Conservation (phyloP, 2,329 filamentous ascomycete genomes). For the Pyrenophora graminea region DNA sequence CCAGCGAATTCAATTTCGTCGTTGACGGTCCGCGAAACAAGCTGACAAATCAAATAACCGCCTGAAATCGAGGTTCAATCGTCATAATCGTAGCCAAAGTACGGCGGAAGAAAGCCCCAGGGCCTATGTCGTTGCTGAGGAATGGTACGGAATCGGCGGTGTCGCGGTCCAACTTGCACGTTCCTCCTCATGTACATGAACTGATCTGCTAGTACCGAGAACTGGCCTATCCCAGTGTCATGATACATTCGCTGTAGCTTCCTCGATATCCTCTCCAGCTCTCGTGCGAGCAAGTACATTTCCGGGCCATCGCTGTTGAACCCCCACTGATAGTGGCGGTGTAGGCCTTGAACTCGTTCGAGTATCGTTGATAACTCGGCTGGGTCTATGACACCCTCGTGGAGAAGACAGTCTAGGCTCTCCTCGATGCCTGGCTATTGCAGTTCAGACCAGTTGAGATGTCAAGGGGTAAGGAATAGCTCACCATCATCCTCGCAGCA, state of each 20-base stretch:
- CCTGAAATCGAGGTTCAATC: too few species aligned
- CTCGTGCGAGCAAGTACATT: slow-evolving; percentile 13
- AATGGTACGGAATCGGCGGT: slow-evolving; percentile 1
- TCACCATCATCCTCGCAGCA: too few species aligned
- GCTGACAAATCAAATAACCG: too few species aligned
- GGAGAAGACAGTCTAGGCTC: slow-evolving; percentile 3
- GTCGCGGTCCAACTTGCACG: slow-evolving; percentile 6
- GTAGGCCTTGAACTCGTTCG: slow-evolving; percentile 8
- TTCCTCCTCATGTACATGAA: slow-evolving; percentile 15
- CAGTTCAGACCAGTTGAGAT: neutral
- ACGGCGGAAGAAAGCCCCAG: neutral
- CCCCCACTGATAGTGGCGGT: slow-evolving; percentile 17
- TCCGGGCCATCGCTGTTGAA: slow-evolving; percentile 11
- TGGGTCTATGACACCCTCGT: neutral
- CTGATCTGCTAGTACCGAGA: slow-evolving; percentile 10
- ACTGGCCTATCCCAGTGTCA: slow-evolving; percentile 7
- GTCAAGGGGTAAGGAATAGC: neutral
- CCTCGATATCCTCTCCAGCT: slow-evolving; percentile 15
- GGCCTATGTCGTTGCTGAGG: slow-evolving; percentile 3
- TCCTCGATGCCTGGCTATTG: slow-evolving; percentile 9
- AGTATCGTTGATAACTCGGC: neutral
- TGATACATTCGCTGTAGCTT: slow-evolving; percentile 5
- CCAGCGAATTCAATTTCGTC: too few species aligned
- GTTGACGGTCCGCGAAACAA: too few species aligned
- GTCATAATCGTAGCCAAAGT: neutral